Base-by-base conservation (phyloP, 768 basidiomycete genomes). In the Mycena leptocephala region DNA sequence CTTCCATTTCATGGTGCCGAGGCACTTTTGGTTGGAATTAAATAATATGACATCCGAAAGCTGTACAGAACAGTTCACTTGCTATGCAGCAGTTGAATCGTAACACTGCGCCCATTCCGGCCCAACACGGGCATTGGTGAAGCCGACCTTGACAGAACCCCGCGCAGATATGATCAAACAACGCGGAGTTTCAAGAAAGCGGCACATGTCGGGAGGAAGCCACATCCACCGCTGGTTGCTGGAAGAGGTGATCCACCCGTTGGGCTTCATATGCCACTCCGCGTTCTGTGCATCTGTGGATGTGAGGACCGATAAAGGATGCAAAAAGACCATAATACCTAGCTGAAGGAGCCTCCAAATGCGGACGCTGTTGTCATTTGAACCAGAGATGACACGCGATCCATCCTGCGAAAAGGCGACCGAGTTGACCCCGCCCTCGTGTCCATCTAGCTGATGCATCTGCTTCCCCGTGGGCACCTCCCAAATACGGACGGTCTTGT, bases 221-320 rank as follows among this genome's bases (percentile, higher is more conserved):
- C 65, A 66, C 0, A 66, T 14, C 4, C 22, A 22, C 32, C 48
- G 2, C 32, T 66, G 11, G 10, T 35, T 35, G 30, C 1, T 33
- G 30, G 48, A 51, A 24, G 65, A 53, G 48, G 51, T 53, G 48
- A 66, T 66, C 65, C 65, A 66, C 22, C 65, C 65, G 22, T 51
- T 33, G n/a, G 10, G 0, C 3, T 37, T n/a, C 48, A 35, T 1
- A 1, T 66, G 46, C 65, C 65, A 66, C 24, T 48, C 11, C 9
- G 28, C 32, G 6, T 32, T 33, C 20, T 7, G 16, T 48, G 48
- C 32, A 65, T 43, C 39, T 51, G n/a, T 51, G n/a, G 20, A 51
- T 51, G 11, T 24, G 8, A 51, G n/a, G 6, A 22, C 22, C 48
- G 6, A 24, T 51, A 51, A n/a, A n/a, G 22, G 22, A 51, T 18